A percentile compares a stretch with the other conserved stretches of the same genome.
Conservation (phyloP, 2,329 filamentous ascomycete genomes). For the Geosmithia putterillii region DNA sequence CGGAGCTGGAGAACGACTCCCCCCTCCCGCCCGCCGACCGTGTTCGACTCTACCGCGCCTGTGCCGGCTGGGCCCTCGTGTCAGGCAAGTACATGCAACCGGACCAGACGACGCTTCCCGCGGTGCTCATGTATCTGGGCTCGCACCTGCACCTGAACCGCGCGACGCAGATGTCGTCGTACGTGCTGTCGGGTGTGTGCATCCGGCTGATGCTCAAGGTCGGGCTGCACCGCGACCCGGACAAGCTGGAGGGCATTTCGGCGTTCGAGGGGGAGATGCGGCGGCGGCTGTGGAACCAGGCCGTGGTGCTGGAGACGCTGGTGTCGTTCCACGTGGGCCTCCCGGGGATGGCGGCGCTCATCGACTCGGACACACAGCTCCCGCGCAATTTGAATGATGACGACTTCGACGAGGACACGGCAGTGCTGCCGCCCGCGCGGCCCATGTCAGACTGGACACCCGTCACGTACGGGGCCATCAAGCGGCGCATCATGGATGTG, state of each 20-base stretch:
- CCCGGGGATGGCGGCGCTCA: constrained; percentile 40
- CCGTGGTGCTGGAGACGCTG: constrained; percentile 44
- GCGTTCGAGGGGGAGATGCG: constrained; percentile 38
- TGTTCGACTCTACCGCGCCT: constrained; percentile 33
- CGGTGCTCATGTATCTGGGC: constrained; percentile 39
- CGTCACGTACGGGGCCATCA: constrained; percentile 41
- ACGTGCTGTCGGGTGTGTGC: constrained; percentile 35
- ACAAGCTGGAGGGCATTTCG: constrained; percentile 34
- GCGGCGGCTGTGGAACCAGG: constrained; percentile 34
- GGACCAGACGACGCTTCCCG: constrained; percentile 32
- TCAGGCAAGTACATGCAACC: constrained; percentile 38
- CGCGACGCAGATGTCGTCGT: constrained; percentile 39
- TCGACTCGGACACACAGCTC: constrained; percentile 4
- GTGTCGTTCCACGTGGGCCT: constrained; percentile 53
- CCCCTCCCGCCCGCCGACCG: constrained; percentile 26
- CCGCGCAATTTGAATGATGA: constrained; percentile 6
- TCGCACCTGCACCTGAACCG: constrained; percentile 39
- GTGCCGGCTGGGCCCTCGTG: constrained; percentile 37
- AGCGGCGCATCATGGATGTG: constrained; percentile 31
- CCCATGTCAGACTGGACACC: constrained; percentile 17
- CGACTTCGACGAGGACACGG: constrained; percentile 4
- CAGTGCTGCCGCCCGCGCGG: constrained; percentile 3
- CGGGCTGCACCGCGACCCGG: constrained; percentile 45
- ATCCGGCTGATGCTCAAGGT: constrained; percentile 45
- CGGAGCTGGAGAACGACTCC: constrained; percentile 29